These are phyloP conservation scores for Quercus variabilis DNA, from an alignment of 306 rosid species.

Conservation along the genomic window DNA sequence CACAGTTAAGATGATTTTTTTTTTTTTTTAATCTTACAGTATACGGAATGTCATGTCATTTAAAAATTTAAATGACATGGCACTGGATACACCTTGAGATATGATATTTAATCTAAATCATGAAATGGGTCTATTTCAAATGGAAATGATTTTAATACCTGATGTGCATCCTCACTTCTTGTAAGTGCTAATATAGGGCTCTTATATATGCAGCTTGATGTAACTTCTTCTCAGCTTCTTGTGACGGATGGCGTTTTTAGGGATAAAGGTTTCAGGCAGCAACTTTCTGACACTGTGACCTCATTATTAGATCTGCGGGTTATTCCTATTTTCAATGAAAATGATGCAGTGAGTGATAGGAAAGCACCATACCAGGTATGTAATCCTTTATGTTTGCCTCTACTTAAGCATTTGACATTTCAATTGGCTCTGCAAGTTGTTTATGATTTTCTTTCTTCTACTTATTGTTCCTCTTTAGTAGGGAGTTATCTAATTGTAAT, in stretches of 20 bases:
- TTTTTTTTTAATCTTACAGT: no score
- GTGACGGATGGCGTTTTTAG: slow-evolving; percentile 76
- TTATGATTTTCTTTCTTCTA: neutral
- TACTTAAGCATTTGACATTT: neutral
- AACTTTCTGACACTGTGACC: slow-evolving; percentile 71
- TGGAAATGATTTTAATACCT: no score
- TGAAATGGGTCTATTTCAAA: no score
- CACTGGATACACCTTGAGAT: no score
- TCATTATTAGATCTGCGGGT: slow-evolving; percentile 59
- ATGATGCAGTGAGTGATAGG: slow-evolving; percentile 91
- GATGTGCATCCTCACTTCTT: neutral
- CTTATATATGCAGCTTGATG: slow-evolving; percentile 70
- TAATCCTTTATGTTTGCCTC: neutral
- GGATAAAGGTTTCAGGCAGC: slow-evolving; percentile 66
- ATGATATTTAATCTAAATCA: no score
- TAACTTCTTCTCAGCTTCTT: slow-evolving; percentile 90
- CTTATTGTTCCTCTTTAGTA: neutral
- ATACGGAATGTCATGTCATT: no score
- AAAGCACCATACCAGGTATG: slow-evolving; percentile 78
- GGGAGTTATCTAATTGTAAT: neutral
- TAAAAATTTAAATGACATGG: no score
- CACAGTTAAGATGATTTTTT: no score
- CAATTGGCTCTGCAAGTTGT: neutral
- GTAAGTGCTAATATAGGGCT: slow-evolving; percentile 21
- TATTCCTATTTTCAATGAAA: slow-evolving; percentile 87